Evolutionary conservation across 2,329 filamentous ascomycete genomes (phyloP), one percentile per base, ranked within the genome.

Genomic region (Fusarium sp.): DNA sequence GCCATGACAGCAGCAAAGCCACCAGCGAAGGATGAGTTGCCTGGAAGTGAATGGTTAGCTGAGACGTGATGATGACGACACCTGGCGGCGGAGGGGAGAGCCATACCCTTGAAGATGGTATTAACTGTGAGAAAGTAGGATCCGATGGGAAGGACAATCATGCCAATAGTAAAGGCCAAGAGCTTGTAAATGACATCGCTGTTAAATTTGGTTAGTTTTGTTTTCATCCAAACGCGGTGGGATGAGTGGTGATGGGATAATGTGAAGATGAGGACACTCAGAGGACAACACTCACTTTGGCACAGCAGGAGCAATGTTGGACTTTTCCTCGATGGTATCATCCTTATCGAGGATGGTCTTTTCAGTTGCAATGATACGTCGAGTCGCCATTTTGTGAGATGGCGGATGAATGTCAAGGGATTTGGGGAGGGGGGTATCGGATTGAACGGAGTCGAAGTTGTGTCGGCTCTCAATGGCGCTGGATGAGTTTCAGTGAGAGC

Each of bases 131-230:
- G 75, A 79, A 96, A 99, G 81, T 97, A 99, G 42, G 91, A 93
- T 40, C 92, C 90, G 73, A 99, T 93, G 13, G 96, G 96, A 18
- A 92, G 81, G 14, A 91, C 86, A 65, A 97, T 86, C 95, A 99
- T 98, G 77, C 93, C 94, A 38, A 94, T 83, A 0, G 94, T 97
- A 81, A 97, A 98, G 69, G 87, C 90, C 14, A 98, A 85, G 18
- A 99, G 89, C 82, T 98, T 99, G 76, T 90, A 82, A 70, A 99
- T 96, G 71, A 98, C 93, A 76, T 91, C 85, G 62, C 93, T 93
- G 60, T 64, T 10, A 34, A 20, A 20, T 31, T 27, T 60, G 34
- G 49, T 68, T 4, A 69, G 62, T 49, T 31, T 54, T 33, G 9
- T 33, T 44, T 44, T 38, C 31, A 51, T 38, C 25, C 4, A 53